Percentiles rank a stretch among this genome's conserved stretches.
Conservation (phyloP, 768 basidiomycete genomes). For the Suillus cothurnatus region DNA sequence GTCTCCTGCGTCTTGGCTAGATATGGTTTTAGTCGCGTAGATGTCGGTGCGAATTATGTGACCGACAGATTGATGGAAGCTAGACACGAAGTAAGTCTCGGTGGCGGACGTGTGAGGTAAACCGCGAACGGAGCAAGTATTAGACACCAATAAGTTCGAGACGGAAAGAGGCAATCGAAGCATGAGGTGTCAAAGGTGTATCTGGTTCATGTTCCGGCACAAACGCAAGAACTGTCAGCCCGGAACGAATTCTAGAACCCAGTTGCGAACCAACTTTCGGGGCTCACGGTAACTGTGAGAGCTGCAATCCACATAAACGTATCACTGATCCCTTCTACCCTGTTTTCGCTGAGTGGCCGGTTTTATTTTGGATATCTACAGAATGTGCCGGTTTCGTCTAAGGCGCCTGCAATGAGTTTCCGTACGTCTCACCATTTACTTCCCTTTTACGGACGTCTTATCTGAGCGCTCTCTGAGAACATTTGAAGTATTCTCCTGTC, state of each 20-base stretch:
- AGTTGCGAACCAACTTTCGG: constrained; percentile 63
- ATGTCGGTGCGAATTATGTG: too few relatives aligned
- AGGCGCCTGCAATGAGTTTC: constrained; percentile 11
- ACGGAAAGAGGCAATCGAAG: too few relatives aligned
- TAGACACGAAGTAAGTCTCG: too few relatives aligned
- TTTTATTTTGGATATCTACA: too few relatives aligned
- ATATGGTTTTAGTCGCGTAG: not conserved
- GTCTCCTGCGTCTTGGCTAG: constrained; percentile 9
- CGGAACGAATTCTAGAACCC: constrained; percentile 62
- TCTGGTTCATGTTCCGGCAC: constrained; percentile 18
- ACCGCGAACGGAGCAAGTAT: too few relatives aligned
- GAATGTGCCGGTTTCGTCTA: constrained; percentile 52
- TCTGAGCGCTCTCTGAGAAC: constrained; percentile 39
- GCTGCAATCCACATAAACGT: constrained; percentile 50
- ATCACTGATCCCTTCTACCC: constrained; percentile 46
- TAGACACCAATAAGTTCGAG: too few relatives aligned
- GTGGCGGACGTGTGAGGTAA: too few relatives aligned
- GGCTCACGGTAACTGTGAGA: constrained; percentile 50
- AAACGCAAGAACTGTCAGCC: constrained; percentile 45
- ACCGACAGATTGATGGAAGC: too few relatives aligned
- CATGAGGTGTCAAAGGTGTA: too few relatives aligned
- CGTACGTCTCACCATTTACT: constrained; percentile 19
- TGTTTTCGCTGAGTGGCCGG: constrained; percentile 12
- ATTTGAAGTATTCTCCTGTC: constrained; percentile 37
- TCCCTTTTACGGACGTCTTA: constrained; percentile 10